A percentile compares a stretch with the other conserved stretches of the same genome.
These are phyloP conservation scores for Aspergillus japonicus DNA, from an alignment of 2,329 filamentous ascomycete genomes.

Conservation along the genomic window DNA sequence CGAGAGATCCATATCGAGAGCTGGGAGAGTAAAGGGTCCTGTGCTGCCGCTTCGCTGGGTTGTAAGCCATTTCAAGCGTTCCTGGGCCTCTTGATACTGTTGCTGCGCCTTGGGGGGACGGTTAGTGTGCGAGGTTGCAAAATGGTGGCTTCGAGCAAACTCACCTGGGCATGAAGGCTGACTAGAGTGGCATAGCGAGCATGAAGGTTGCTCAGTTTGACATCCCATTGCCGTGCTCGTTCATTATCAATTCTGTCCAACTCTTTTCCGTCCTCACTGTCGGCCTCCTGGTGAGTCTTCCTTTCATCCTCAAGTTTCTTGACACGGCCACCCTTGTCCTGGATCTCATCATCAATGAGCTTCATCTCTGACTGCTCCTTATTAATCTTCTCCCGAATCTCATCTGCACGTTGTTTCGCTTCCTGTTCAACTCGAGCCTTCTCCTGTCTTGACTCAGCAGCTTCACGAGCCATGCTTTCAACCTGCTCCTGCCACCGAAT, in stretches of 20 bases:
- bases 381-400: constrained; percentile 45
- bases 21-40: constrained; percentile 42
- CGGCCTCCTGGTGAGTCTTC: constrained; percentile 49
- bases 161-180: constrained; percentile 40
- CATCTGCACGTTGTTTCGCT: constrained; percentile 39
- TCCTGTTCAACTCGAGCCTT: constrained; percentile 43
- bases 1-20: constrained; percentile 44
- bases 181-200: constrained; percentile 45
- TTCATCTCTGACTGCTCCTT: constrained; percentile 53
- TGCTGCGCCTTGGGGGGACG: constrained; percentile 34
- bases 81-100: constrained; percentile 48
- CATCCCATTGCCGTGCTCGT: constrained; percentile 48
- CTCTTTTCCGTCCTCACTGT: constrained; percentile 52
- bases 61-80: constrained; percentile 45
- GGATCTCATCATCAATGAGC: constrained; percentile 60
- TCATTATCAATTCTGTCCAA: constrained; percentile 52
- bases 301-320: constrained; percentile 61
- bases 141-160: constrained; percentile 4
- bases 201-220: constrained; percentile 44
- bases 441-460: constrained; percentile 45
- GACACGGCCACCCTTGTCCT: constrained; percentile 59
- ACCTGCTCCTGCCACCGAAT: constrained; percentile 58
- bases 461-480: constrained; percentile 51
- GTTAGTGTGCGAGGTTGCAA: constrained; percentile 6
- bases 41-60: constrained; percentile 38